Base-by-base conservation (phyloP, 2,329 filamentous ascomycete genomes). In the Penicillium janthinellum region DNA sequence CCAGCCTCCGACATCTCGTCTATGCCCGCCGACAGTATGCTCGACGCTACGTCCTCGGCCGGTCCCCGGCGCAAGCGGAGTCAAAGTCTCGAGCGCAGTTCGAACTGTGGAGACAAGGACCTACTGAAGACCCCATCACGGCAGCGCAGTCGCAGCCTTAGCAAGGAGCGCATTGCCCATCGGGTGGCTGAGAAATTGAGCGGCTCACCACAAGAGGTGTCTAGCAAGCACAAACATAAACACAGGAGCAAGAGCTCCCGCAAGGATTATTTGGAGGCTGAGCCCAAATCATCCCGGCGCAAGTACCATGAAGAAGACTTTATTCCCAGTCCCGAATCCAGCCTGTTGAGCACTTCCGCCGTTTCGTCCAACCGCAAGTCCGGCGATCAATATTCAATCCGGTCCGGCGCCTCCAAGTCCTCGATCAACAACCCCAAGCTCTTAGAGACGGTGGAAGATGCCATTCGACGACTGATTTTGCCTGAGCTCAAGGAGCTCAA, bases 351-450 rank as follows among this genome's bases (percentile, higher is more conserved):
- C 58, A 75, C 75, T 47, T 88, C 84, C 45, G 82, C 83, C 64
- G 71, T 85, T 57, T 81, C 79, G 59, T 74, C 79, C 11, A 84
- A 84, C 66, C 81, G 82, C 38, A 81, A 80, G 62, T 85, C 84
- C 42, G 81, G 79, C 15, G 83, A 86, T 67, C 78, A 82, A 56
- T 82, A 84, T 61, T 89, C 87, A 8, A 83, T 84, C 64, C 81
- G 81, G 39, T 87, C 86, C 34, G 83, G 83, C 38, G 82, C 80
- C 37, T 85, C 84, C 17, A 84, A 84, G 60, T 91, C 91, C 3
- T 94, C 91, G 0, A 91, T 96, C 73, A 96, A 96, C 77, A 96
- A 97, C 70, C 93, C 93, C 0, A 95, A 92, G 72, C 80, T 97
- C 1, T 83, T 97, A 2, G 91, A 95, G 70, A 95, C 92, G 0